phyloP scores from a whole-genome alignment of 2,329 filamentous ascomycete genomes.

The Tolypocladium sp. region DNA sequence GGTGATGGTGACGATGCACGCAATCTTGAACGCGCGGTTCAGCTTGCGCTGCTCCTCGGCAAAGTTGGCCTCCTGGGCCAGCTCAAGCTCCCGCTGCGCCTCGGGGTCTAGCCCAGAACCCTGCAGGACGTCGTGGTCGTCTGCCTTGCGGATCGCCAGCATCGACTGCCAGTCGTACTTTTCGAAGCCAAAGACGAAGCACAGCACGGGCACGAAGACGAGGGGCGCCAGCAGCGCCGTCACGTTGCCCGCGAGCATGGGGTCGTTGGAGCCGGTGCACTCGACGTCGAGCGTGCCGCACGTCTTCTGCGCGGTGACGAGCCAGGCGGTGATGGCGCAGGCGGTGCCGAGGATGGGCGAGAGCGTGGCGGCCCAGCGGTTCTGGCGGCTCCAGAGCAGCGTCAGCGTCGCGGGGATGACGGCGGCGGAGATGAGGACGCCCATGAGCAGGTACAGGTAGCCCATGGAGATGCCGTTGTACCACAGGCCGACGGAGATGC shows the following conservation, averaged over 20 bases:
- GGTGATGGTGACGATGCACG: constrained; percentile 21
- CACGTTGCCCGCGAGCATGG: constrained; percentile 84
- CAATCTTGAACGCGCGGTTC: constrained; percentile 41
- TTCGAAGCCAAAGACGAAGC: constrained; percentile 46
- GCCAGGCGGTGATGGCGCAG: constrained; percentile 63
- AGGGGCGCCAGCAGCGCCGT: constrained; percentile 69
- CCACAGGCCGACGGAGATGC: constrained; percentile 65
- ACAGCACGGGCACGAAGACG: constrained; percentile 68
- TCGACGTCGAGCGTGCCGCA: constrained; percentile 60
- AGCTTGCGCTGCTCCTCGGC: constrained; percentile 40
- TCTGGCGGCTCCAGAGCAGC: constrained; percentile 72
- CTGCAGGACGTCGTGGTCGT: constrained; percentile 64
- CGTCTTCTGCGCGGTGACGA: constrained; percentile 62
- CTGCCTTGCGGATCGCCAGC: constrained; percentile 66
- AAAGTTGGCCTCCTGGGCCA: constrained; percentile 21
- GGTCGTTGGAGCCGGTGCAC: constrained; percentile 73
- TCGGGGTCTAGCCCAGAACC: constrained; percentile 41
- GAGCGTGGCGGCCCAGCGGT: constrained; percentile 59
- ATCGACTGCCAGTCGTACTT: constrained; percentile 85
- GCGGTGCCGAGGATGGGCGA: constrained; percentile 58
- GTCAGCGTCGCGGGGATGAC: constrained; percentile 77
- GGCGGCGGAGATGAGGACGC: constrained; percentile 77
- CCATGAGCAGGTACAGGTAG: constrained; percentile 85
- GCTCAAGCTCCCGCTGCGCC: constrained; percentile 11
- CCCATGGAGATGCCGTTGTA: constrained; percentile 78